Percentiles rank a stretch among this genome's conserved stretches.
Evolutionary conservation across 2,329 filamentous ascomycete species (phyloP).

Genomic region (Dendrostoma leiphaemia): DNA sequence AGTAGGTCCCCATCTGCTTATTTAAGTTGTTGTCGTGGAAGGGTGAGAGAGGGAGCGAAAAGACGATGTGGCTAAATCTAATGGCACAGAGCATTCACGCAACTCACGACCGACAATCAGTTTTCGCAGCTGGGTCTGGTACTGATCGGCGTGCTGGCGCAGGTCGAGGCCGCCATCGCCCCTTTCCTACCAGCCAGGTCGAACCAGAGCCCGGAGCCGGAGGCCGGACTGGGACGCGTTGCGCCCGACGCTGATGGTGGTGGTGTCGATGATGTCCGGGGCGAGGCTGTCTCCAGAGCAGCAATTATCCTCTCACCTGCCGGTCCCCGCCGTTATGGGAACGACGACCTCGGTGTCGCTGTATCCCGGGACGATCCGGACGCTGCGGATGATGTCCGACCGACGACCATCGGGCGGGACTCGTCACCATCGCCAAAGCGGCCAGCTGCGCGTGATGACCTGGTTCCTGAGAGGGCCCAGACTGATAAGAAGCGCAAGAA

Average conservation of each 20-base stretch:
- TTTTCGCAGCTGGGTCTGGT: conserved; percentile 70
- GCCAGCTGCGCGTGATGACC: neutral
- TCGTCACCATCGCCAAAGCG: neutral
- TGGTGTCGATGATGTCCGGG: neutral
- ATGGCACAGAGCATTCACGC: conserved; percentile 69
- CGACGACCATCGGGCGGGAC: neutral
- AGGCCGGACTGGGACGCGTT: conserved; percentile 10
- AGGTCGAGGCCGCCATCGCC: conserved; percentile 47
- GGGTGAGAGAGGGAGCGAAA: too few relatives aligned
- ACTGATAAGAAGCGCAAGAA: conserved; percentile 8
- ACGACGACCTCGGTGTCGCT: conserved; percentile 22
- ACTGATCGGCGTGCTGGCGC: conserved; percentile 63
- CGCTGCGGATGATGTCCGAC: conserved; percentile 7
- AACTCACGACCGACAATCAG: conserved; percentile 68
- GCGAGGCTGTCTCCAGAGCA: neutral
- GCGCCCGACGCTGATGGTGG: conserved; percentile 23
- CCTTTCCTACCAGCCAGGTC: conserved; percentile 29
- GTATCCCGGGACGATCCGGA: conserved; percentile 23
- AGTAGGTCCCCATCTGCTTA: conserved; percentile 44
- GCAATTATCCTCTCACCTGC: neutral
- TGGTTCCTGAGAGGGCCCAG: conserved; percentile 20
- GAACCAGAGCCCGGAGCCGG: conserved; percentile 16
- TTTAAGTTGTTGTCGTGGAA: too few relatives aligned
- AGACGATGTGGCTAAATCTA: too few relatives aligned
- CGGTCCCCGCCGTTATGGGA: neutral